Evolutionary conservation across 2,329 filamentous ascomycete species (phyloP).

Genomic region (Hypoxylon sp.): DNA sequence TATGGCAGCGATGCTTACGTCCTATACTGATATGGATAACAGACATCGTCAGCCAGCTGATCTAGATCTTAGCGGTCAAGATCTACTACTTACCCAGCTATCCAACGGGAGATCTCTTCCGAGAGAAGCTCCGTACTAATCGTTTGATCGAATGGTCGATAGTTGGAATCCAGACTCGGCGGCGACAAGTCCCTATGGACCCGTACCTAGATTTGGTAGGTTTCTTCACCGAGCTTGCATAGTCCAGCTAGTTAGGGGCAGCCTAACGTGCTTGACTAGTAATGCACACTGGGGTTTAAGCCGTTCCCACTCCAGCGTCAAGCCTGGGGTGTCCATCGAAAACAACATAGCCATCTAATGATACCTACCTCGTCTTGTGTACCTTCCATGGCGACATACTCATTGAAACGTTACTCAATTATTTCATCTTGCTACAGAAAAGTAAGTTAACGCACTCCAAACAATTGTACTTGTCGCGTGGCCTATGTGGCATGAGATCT

Average conservation of each 20-base stretch:
- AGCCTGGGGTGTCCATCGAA: neutral
- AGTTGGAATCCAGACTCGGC: neutral
- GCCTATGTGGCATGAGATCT: neutral
- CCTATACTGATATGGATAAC: neutral
- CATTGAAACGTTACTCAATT: neutral
- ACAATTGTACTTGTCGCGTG: too few relatives aligned
- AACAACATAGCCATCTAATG: neutral
- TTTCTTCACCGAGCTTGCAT: neutral
- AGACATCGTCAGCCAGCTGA: neutral
- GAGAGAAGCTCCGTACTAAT: neutral
- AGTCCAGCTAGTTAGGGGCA: neutral
- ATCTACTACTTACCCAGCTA: neutral
- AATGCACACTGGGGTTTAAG: neutral
- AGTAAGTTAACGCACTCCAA: neutral
- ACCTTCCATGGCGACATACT: neutral
- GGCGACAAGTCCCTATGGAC: neutral
- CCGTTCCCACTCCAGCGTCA: neutral
- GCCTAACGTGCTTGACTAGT: neutral
- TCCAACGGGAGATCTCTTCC: neutral
- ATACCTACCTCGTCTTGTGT: neutral
- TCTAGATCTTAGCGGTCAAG: neutral
- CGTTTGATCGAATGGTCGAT: neutral
- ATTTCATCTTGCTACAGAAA: neutral
- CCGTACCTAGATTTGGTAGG: neutral
- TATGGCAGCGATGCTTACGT: neutral